These are phyloP conservation scores for Eucalyptus polyanthemos DNA, from an alignment of 345 rosid genomes.

Conservation along the genomic window DNA sequence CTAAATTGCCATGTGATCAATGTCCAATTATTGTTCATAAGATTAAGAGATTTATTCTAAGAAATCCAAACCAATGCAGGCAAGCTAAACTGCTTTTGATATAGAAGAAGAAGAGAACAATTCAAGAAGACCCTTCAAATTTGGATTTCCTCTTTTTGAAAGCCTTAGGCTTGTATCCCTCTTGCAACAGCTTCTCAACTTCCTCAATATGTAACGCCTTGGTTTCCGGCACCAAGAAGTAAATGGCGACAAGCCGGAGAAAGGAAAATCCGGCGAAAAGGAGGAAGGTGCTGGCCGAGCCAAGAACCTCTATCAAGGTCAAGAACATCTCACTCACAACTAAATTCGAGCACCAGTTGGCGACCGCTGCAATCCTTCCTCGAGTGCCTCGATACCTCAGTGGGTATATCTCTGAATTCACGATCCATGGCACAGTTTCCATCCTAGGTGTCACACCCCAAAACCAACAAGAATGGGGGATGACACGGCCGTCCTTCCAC, in stretches of 20 bases:
- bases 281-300: conserved; percentile 53
- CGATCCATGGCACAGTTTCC: conserved; percentile 79
- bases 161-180: conserved; percentile 36
- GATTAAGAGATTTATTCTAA: neutral
- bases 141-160: neutral
- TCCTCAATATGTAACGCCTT: conserved; percentile 75
- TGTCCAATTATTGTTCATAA: neutral
- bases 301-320: conserved; percentile 39
- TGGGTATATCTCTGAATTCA: conserved; percentile 91
- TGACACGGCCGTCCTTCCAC: too few relatives aligned
- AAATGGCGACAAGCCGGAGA: conserved; percentile 35
- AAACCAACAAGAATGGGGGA: too few relatives aligned
- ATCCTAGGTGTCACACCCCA: conserved; percentile 42
- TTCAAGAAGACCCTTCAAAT: neutral
- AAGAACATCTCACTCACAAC: conserved; percentile 55
- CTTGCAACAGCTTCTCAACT: conserved; percentile 52
- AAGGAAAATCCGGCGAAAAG: conserved; percentile 48
- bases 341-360: conserved; percentile 68
- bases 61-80: neutral
- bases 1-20: neutral
- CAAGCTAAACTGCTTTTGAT: neutral
- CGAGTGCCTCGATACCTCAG: conserved; percentile 62
- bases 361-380: conserved; percentile 73
- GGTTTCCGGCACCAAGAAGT: conserved; percentile 67
- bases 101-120: neutral